Base-by-base conservation (phyloP, 805 yeast genomes). In the Candida sanyiensis region DNA sequence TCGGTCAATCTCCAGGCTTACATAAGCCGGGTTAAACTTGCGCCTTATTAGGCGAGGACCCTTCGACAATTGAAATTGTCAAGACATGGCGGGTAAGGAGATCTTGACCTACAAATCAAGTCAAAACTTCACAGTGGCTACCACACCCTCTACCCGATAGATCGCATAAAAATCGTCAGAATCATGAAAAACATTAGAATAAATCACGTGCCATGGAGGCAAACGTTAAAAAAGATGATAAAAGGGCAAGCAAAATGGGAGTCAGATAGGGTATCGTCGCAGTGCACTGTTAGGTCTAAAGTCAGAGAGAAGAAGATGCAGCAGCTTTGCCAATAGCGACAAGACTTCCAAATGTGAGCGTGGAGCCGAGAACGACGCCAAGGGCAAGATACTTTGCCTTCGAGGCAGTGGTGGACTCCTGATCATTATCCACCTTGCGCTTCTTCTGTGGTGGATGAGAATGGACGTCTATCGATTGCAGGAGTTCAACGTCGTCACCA, bases 311-410 rank as follows among this genome's bases (percentile, higher is more conserved):
- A 27, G 16, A 13, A 27, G 29, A 7, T 20, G 21, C 21, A 11
- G 30, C 21, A 13, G 38, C 29, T 26, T 30, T 40, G 4, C 45
- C 47, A 28, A 44, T 21, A 3, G 45, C 35, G 8, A 35, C 37
- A 10, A 42, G 25, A 18, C 44, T 25, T 11, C 45, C 45, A 27
- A 44, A 44, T 3, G 47, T 44, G 7, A 44, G 28, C n/a, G 39
- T 23, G 6, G 42, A 36, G 18, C 47, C 47, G 9, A 40, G 8
- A 7, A 44, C 10, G 15, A 40, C 44, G 29, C 47, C 47, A 18
- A 37, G 17, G 5, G 36, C 33, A 16, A 39, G 15, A 18, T 35
- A 39, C 17, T 35, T 39, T 6, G 35, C 35, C 31, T 33, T 39
- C 25, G 17, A 17, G 6, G n/a, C 23, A 27, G 11, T 22, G 16